Conservation (phyloP, 306 rosid species). For the Clitoria ternatea region DNA sequence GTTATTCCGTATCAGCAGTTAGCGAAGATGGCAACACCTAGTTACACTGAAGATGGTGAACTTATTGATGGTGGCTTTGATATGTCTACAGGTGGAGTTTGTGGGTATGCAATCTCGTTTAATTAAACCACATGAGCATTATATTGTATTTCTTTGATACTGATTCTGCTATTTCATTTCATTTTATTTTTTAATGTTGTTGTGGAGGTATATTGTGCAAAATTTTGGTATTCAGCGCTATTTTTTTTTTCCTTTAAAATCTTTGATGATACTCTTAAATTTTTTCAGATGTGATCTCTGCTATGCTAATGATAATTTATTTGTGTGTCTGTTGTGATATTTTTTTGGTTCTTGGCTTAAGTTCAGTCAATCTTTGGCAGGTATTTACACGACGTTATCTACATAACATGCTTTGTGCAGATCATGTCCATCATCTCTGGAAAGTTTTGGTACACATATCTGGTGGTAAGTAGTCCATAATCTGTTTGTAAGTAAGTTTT, state of each 20-base stretch:
- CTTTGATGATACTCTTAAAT: neutral
- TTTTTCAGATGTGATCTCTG: neutral
- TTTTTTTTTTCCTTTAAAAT: too few relatives aligned
- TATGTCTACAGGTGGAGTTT: constrained; percentile 84
- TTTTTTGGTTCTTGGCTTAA: constrained; percentile 1
- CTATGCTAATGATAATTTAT: too few relatives aligned
- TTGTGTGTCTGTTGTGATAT: too few relatives aligned
- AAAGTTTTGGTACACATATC: constrained; percentile 81
- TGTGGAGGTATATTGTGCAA: too few relatives aligned
- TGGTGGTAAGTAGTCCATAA: constrained; percentile 52
- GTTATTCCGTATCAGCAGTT: constrained; percentile 64
- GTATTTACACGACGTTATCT: constrained; percentile 83
- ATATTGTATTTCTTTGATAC: constrained; percentile 22
- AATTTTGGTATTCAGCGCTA: neutral
- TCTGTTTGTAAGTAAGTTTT: neutral
- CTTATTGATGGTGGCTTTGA: constrained; percentile 97
- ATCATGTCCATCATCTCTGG: constrained; percentile 84
- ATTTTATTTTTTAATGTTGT: too few relatives aligned
- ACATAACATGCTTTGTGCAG: constrained; percentile 95
- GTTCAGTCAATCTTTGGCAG: constrained; percentile 38
- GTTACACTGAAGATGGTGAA: constrained; percentile 67
- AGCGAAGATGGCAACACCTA: constrained; percentile 65
- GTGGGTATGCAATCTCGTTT: too few relatives aligned
- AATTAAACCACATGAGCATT: too few relatives aligned
- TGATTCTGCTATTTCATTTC: neutral